phyloP scores from a whole-genome alignment of 176 grass and related monocot species.

The Alloteropsis semialata region DNA sequence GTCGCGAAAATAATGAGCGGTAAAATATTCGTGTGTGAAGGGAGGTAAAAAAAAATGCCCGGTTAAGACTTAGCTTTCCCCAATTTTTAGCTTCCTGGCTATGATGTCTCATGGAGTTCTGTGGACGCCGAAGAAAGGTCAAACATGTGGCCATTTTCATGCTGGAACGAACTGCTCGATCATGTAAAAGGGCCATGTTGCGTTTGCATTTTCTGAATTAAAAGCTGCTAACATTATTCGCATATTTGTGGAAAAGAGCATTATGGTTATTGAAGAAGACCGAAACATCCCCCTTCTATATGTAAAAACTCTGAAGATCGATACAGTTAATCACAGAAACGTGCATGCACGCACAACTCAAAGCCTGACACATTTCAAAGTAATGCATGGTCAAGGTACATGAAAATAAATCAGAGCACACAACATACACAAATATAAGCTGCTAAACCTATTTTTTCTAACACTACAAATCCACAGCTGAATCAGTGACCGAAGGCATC shows the following conservation, averaged over 20 bases:
- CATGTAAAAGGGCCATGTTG: background rate
- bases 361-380: background rate
- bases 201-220: background rate
- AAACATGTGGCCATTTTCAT: background rate
- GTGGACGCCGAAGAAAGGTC: background rate
- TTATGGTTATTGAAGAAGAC: background rate
- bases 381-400: background rate
- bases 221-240: background rate
- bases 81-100: background rate
- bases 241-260: background rate
- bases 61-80: background rate
- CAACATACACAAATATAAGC: background rate
- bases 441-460: background rate
- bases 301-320: background rate
- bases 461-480: background rate
- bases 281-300: background rate
- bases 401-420: background rate
- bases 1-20: too few relatives aligned
- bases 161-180: background rate
- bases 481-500: background rate
- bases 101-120: background rate
- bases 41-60: too few relatives aligned
- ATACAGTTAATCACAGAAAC: background rate
- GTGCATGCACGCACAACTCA: background rate
- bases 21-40: too few relatives aligned